A percentile compares a stretch with the other conserved stretches of the same genome.
phyloP scores from a whole-genome alignment of 495 filamentous ascomycete genomes.

The Talaromyces wortmannii region DNA sequence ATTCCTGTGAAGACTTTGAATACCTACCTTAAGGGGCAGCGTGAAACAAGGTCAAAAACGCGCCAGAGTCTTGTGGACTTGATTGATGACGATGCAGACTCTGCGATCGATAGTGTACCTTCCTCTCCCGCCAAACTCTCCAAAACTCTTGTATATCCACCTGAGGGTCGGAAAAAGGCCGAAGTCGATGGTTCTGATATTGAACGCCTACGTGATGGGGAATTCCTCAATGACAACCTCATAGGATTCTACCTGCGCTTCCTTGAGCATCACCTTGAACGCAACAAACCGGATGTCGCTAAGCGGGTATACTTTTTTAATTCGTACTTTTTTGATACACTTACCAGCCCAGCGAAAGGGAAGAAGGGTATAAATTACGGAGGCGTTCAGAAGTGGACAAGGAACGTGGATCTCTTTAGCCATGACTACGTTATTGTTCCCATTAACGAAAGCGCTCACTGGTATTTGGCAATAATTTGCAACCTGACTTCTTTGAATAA shows the following conservation, averaged over 20 bases:
- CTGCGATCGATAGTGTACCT: not conserved
- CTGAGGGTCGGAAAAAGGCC: slow-evolving; percentile 59
- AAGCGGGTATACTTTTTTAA: slow-evolving; percentile 80
- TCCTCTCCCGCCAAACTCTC: not conserved
- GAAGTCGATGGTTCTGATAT: slow-evolving; percentile 77
- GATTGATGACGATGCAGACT: not conserved
- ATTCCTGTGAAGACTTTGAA: slow-evolving; percentile 22
- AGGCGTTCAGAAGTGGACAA: slow-evolving; percentile 82
- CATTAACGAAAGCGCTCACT: slow-evolving; percentile 80
- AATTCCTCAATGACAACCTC: slow-evolving; percentile 89
- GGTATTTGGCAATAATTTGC: slow-evolving; percentile 96
- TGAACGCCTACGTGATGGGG: slow-evolving; percentile 68
- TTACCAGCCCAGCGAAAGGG: slow-evolving; percentile 53
- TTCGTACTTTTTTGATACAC: slow-evolving; percentile 79
- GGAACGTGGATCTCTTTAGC: slow-evolving; percentile 74
- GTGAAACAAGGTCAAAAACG: slow-evolving; percentile 25
- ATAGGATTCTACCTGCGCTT: slow-evolving; percentile 80
- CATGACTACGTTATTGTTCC: slow-evolving; percentile 90
- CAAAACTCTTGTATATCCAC: slow-evolving; percentile 64
- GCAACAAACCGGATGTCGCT: slow-evolving; percentile 46
- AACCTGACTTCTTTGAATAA: slow-evolving; percentile 57
- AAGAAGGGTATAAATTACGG: slow-evolving; percentile 64
- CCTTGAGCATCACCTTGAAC: slow-evolving; percentile 57
- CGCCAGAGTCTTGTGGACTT: slow-evolving; percentile 11
- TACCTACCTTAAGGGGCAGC: not conserved